Evolutionary conservation across 2,329 filamentous ascomycete species (phyloP), one percentile per base, ranked within the genome.

Genomic region (Calonectria naviculata): DNA sequence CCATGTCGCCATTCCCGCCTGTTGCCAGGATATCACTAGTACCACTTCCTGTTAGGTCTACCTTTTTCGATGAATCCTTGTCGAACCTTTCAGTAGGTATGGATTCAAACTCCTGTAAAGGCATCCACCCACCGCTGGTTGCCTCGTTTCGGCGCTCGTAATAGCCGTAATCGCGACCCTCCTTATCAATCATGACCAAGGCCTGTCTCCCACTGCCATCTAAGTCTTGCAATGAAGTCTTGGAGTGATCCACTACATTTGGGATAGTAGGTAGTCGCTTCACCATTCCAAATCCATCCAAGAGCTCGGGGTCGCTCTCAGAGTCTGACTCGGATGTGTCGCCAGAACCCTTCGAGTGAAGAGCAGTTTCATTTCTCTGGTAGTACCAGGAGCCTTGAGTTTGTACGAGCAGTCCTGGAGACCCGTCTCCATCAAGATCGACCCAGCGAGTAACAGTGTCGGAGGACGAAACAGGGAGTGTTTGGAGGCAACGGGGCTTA

Each of bases 381-480:
- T 70, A 70, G 29, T 31, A 60, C 67, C 49, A 60, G 15, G 38
- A 29, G 2, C 26, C 49, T 10, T 46, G 34, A 3, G 17, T 12
- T 15, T 61, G 24, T 9, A 41, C 34, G 3, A 70, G n/a, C 15
- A 70, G 17, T 0, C 67, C 67, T 2, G 41, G 29, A 7, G 49
- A n/a, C 5, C 67, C 67, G n/a, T 70, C 67, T 5, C 52, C 67
- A 36, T 70, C 49, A 3, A 70, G 67, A 42, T 70, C 67, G 15
- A 60, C 3, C 58, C 58, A 62, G 13, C 36, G 58, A 3, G 19
- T 31, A 8, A 31, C 31, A 17, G 15, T 47, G 26, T 47, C 21
- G 15, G 44, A 24, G 15, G 21, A 9, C 12, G 44, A 47, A 26
- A 47, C 21, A 26, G 44, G 38, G 10, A 31, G 26, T n/a, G 58